These are phyloP conservation scores for Lyophyllum semitale DNA, from an alignment of 768 basidiomycete species.

Conservation along the genomic window DNA sequence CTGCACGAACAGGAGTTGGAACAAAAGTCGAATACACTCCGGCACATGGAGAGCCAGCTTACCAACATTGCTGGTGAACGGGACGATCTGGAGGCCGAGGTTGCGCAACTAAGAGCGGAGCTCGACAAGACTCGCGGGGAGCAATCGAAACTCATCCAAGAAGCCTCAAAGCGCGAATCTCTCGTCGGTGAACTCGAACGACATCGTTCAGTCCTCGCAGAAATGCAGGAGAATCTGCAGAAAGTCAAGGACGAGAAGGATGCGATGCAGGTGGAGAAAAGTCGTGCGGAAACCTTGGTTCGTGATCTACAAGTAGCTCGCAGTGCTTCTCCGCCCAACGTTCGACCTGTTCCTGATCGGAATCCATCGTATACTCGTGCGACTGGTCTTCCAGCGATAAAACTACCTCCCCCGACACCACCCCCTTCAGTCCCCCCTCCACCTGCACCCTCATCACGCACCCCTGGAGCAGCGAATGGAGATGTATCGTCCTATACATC, in stretches of 20 bases:
- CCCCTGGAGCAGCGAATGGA: constrained; percentile 35
- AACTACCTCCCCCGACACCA: constrained; percentile 85
- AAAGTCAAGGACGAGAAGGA: constrained; percentile 84
- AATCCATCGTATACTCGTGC: constrained; percentile 56
- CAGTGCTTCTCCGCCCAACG: constrained; percentile 57
- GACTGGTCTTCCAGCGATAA: constrained; percentile 64
- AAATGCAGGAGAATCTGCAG: constrained; percentile 77
- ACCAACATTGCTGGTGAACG: constrained; percentile 44
- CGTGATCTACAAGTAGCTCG: constrained; percentile 77
- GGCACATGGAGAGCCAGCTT: constrained; percentile 52
- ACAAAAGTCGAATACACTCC: constrained; percentile 51
- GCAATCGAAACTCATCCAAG: constrained; percentile 64
- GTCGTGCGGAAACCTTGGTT: constrained; percentile 63
- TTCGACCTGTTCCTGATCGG: constrained; percentile 53
- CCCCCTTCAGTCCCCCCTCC: constrained; percentile 88
- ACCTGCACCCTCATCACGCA: constrained; percentile 75
- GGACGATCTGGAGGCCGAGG: constrained; percentile 43
- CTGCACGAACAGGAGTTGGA: constrained; percentile 48
- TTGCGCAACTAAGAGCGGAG: constrained; percentile 57
- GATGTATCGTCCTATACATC: constrained; percentile 61
- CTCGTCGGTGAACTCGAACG: constrained; percentile 75
- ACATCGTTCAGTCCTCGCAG: constrained; percentile 74
- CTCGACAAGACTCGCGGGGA: constrained; percentile 58
- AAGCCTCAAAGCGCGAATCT: constrained; percentile 75
- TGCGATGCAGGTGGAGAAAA: constrained; percentile 70